Percentiles rank a stretch among this genome's conserved stretches.
Conservation (phyloP, 192 early-diverging fungal genomes). For the Coemansia sp. region DNA sequence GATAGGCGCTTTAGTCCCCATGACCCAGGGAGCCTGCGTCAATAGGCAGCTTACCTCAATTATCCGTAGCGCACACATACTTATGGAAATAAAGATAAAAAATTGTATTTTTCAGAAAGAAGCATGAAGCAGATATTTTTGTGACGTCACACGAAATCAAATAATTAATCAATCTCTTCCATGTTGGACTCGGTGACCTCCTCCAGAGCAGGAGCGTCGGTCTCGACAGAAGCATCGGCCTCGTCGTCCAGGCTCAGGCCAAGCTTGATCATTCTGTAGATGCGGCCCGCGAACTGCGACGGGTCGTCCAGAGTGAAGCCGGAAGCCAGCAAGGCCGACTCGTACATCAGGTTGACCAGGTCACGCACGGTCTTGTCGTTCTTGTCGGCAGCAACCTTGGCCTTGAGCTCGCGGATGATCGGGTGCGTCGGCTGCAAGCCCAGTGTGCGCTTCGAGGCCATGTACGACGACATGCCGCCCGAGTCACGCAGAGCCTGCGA, state of each 20-base stretch:
- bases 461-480: conserved; percentile 98
- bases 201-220: conserved; percentile 54
- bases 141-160: not conserved
- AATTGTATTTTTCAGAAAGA: not conserved
- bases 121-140: not conserved
- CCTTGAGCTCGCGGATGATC: conserved; percentile 92
- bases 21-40: not conserved
- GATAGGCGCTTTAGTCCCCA: too few species aligned
- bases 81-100: not conserved
- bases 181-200: conserved; percentile 61
- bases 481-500: conserved; percentile 99
- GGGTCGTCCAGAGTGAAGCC: conserved; percentile 98
- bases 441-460: conserved; percentile 99
- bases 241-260: conserved; percentile 86
- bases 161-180: conserved; percentile 69
- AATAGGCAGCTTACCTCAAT: conserved; percentile 14
- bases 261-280: conserved; percentile 99
- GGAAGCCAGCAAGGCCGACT: conserved; percentile 92
- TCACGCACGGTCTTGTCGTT: conserved; percentile 99
- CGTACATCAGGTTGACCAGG: conserved; percentile 91
- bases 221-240: conserved; percentile 35
- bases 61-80: conserved; percentile 5
- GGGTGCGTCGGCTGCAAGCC: conserved; percentile 96
- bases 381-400: conserved; percentile 91
- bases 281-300: conserved; percentile 85